Evolutionary conservation across 2,329 filamentous ascomycete species (phyloP), one percentile per base, ranked within the genome.

Genomic region (Lizonia empirigonia): DNA sequence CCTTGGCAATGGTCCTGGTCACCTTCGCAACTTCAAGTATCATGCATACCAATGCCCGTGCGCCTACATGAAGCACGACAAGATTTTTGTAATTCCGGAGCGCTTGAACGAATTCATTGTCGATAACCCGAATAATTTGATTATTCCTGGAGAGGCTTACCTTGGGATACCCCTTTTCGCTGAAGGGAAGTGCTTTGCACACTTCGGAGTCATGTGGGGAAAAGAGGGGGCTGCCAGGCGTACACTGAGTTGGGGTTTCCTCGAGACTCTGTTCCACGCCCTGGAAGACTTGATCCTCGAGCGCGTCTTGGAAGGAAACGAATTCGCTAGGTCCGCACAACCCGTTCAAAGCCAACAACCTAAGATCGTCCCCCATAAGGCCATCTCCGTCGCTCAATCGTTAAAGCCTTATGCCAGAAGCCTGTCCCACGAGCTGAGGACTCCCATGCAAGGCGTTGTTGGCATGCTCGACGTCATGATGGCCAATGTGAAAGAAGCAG

Each of bases 401-500:
- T 74, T 90, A 15, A 86, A 88, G 63, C 86, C 87, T 0, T 89
- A 87, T 65, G 87, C 87, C n/a, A 80, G 85, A 55, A 88, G 84
- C 63, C 72, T 90, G 24, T 90, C 87, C 0, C 87, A 90, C 59
- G 87, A 90, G 65, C 70, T 90, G 37, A 78, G 87, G 55, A 90
- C 87, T 3, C 87, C 87, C 1, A 89, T 90, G 86, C 87, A 90
- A 69, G 87, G 87, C 33, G 85, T 90, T 6, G 85, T 90, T 12
- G 87, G 87, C 6, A 89, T 89, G 86, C 74, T 90, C 34, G 87
- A 90, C 72, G 85, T 90, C 53, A 89, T 90, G 85, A 85, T 89
- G 71, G 84, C 86, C 3, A 88, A 85, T 2, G 84, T 89, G 2
- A 79, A 86, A 50, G 86, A 89, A 65, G 84, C 84, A 15, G 80